Conservation (phyloP, 768 basidiomycete species). For the Phlebiopsis gigantea region DNA sequence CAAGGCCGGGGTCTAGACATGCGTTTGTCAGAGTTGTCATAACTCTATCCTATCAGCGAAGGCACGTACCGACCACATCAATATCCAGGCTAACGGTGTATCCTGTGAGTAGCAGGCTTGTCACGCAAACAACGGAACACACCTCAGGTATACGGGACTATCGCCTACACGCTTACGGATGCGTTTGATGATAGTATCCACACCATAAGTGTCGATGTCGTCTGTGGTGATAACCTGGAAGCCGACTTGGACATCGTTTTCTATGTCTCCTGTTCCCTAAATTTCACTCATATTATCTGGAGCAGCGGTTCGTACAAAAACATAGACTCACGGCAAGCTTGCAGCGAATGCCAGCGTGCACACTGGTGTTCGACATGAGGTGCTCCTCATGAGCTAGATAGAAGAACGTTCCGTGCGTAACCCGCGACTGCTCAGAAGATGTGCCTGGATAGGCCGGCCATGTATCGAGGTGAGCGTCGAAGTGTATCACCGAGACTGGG, state of each 20-base stretch:
- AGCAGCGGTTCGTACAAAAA: neutral
- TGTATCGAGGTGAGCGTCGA: conserved; percentile 75
- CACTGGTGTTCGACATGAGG: conserved; percentile 63
- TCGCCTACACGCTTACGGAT: conserved; percentile 71
- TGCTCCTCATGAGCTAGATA: conserved; percentile 74
- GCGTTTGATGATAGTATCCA: conserved; percentile 59
- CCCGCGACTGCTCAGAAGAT: conserved; percentile 51
- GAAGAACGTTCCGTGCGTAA: conserved; percentile 88
- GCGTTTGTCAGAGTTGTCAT: neutral
- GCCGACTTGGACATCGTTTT: conserved; percentile 66
- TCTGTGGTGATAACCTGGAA: conserved; percentile 77
- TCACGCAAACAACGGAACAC: neutral
- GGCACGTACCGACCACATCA: conserved; percentile 62
- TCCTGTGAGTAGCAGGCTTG: neutral
- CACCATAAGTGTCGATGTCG: conserved; percentile 79
- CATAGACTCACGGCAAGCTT: conserved; percentile 48
- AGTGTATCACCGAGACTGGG: conserved; percentile 78
- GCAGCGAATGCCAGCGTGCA: conserved; percentile 85
- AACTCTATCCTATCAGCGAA: neutral
- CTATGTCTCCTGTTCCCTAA: conserved; percentile 57
- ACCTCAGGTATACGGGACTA: conserved; percentile 72
- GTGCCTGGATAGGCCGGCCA: conserved; percentile 39
- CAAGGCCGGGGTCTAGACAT: conserved; percentile 63
- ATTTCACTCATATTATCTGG: neutral
- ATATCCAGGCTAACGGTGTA: conserved; percentile 57